phyloP scores from a whole-genome alignment of 495 filamentous ascomycete species.

The Talaromyces ruber region DNA sequence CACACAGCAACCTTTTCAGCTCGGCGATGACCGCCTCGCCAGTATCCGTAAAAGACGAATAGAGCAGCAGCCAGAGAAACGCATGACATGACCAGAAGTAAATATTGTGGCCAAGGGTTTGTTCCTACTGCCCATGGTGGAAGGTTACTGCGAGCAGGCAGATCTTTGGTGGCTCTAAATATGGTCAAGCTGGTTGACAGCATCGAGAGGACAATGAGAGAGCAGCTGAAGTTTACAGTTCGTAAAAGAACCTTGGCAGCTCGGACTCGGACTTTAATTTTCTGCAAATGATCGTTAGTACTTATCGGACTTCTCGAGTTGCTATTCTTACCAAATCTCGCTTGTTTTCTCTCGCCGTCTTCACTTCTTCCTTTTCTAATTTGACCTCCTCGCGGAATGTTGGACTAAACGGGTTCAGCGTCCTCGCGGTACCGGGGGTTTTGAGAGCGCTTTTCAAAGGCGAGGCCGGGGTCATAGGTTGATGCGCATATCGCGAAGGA shows the following conservation, averaged over 20 bases:
- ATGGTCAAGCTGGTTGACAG: conserved; percentile 75
- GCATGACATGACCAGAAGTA: conserved; percentile 66
- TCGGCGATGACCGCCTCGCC: conserved; percentile 75
- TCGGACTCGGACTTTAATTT: conserved; percentile 85
- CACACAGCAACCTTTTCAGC: conserved; percentile 91
- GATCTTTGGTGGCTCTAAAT: conserved; percentile 71
- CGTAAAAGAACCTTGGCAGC: conserved; percentile 91
- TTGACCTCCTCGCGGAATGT: conserved; percentile 81
- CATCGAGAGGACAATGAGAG: conserved; percentile 86
- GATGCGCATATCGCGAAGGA: conserved; percentile 41
- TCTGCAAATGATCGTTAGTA: conserved; percentile 37
- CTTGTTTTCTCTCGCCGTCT: conserved; percentile 72
- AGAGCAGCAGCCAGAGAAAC: conserved; percentile 74
- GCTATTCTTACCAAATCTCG: conserved; percentile 66
- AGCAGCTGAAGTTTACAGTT: conserved; percentile 92
- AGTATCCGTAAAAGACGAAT: conserved; percentile 78
- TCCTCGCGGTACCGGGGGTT: conserved; percentile 68
- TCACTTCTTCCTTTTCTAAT: conserved; percentile 69
- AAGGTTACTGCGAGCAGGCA: conserved; percentile 68
- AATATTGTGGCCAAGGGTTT: conserved; percentile 82
- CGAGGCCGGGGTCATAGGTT: conserved; percentile 56
- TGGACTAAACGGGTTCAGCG: conserved; percentile 64
- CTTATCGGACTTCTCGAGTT: neutral
- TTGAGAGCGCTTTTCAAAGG: conserved; percentile 82
- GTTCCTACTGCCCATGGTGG: conserved; percentile 77